These are phyloP conservation scores for Camelina hispida DNA, from an alignment of 345 rosid genomes.

Conservation along the genomic window DNA sequence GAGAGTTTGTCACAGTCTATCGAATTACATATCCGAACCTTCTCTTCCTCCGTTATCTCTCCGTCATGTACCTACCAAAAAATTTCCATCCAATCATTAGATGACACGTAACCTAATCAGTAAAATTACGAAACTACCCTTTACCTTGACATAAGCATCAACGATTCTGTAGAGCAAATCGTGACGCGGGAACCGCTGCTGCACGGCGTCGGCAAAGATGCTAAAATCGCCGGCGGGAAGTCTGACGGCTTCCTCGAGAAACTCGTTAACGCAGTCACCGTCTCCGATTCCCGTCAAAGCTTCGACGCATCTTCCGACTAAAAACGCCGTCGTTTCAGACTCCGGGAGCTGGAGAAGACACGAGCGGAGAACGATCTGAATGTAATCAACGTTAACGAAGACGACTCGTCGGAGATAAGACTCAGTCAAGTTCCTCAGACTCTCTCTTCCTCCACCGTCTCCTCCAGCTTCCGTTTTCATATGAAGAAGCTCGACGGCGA, in stretches of 20 bases:
- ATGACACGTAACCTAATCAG: conserved; percentile 5
- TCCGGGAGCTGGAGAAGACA: conserved; percentile 71
- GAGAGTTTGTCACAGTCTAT: conserved; percentile 84
- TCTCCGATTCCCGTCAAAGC: conserved; percentile 49
- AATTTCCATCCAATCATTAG: background rate
- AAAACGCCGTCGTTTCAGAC: conserved; percentile 65
- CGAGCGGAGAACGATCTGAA: conserved; percentile 59
- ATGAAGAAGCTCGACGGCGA: conserved; percentile 73
- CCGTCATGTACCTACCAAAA: conserved; percentile 57
- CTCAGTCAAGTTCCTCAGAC: conserved; percentile 63
- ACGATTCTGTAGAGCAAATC: conserved; percentile 69
- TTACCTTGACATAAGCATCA: conserved; percentile 79
- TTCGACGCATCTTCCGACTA: conserved; percentile 66
- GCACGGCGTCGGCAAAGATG: conserved; percentile 59
- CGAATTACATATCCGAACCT: conserved; percentile 59
- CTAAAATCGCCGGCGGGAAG: conserved; percentile 58
- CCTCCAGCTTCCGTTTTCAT: conserved; percentile 58
- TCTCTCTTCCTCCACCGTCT: conserved; percentile 46
- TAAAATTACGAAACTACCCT: conserved; percentile 9
- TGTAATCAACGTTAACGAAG: conserved; percentile 50
- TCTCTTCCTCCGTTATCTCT: conserved; percentile 67
- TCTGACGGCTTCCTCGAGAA: conserved; percentile 54
- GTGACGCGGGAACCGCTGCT: conserved; percentile 57
- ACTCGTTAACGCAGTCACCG: conserved; percentile 45
- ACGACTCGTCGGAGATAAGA: conserved; percentile 62